Evolutionary conservation across 139 green algal species (phyloP), one percentile per base, ranked within the genome.

Genomic region (Chlorella sp.): DNA sequence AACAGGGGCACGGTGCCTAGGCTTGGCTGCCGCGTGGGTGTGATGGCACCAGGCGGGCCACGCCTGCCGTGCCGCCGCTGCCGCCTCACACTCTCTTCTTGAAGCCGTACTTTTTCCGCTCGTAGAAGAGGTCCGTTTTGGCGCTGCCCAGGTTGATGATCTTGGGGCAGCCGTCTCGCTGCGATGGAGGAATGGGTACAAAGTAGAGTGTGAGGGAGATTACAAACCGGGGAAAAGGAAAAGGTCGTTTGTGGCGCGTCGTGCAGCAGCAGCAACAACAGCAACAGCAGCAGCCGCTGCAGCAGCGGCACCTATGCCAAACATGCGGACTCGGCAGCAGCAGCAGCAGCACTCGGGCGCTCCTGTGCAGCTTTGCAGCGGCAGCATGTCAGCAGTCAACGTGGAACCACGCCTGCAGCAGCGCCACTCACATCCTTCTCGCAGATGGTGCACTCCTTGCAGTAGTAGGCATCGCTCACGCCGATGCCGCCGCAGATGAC

Each of bases 391-490:
- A 51, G 44, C 57, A n/a, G n/a, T n/a, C n/a, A 67, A n/a, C 20
- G 20, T 12, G 60, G 20, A 67, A 9, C n/a, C 17, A 36, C 1
- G n/a, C 15, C 56, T 60, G 15, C 55, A 23, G 36, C 78, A 20
- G 20, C 44, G 2, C 20, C 4, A 87, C 91, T 88, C 81, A 97
- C 94, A 85, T 99, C 98, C 74, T 99, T 99, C 88, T 99, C 98
- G 76, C 96, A 93, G 65, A 97, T 87, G 28, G 95, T 98, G 93
- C 98, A 99, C 89, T 99, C 98, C 90, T 99, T 99, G 95, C 98
- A 99, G 88, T 99, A 99, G 92, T 99, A 99, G 2, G 98, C 98
- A 85, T 99, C 98, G 28, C 95, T 96, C 1, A 99, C 95, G 44
- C 98, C 98, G 25, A 94, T 90, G 44, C 95, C 96, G 60, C 97